These are phyloP conservation scores for Echeveria elegans DNA, from an alignment of 164 flowering plant species.

Conservation along the genomic window DNA sequence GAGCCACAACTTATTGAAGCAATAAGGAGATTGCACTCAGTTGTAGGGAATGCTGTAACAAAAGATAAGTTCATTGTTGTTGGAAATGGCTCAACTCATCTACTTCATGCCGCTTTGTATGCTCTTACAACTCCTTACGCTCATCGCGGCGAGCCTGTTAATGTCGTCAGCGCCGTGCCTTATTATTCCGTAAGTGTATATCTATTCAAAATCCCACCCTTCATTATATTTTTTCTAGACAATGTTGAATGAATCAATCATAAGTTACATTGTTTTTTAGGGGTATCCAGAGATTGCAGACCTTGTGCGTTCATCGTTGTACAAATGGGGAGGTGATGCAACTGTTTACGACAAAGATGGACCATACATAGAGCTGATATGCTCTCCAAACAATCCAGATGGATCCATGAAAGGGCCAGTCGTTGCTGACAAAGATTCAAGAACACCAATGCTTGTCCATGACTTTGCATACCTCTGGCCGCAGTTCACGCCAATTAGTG, in stretches of 20 bases:
- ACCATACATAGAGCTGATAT: constrained; percentile 52
- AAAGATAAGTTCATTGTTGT: constrained; percentile 40
- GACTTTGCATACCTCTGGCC: constrained; percentile 82
- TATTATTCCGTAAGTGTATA: constrained; percentile 32
- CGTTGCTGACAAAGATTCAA: constrained; percentile 24
- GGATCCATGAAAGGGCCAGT: constrained; percentile 30
- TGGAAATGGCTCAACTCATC: constrained; percentile 72
- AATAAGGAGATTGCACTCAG: constrained; percentile 34
- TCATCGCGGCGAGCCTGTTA: constrained; percentile 24
- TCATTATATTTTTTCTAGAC: too few relatives aligned
- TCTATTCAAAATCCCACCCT: too few relatives aligned
- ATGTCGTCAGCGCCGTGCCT: constrained; percentile 51
- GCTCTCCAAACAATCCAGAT: constrained; percentile 82
- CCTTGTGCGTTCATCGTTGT: not conserved
- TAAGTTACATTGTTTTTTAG: too few relatives aligned
- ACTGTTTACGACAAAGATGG: not conserved
- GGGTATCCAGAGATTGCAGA: constrained; percentile 28
- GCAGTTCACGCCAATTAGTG: constrained; percentile 54
- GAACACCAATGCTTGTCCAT: constrained; percentile 26
- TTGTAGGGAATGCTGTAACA: constrained; percentile 54
- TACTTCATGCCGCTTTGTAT: constrained; percentile 51
- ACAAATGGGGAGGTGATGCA: constrained; percentile 4
- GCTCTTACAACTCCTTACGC: constrained; percentile 30
- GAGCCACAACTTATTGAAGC: constrained; percentile 31
- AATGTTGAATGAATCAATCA: too few relatives aligned